Evolutionary conservation across 257 asterid genomes (phyloP).

Genomic region (Ballota nigra): DNA sequence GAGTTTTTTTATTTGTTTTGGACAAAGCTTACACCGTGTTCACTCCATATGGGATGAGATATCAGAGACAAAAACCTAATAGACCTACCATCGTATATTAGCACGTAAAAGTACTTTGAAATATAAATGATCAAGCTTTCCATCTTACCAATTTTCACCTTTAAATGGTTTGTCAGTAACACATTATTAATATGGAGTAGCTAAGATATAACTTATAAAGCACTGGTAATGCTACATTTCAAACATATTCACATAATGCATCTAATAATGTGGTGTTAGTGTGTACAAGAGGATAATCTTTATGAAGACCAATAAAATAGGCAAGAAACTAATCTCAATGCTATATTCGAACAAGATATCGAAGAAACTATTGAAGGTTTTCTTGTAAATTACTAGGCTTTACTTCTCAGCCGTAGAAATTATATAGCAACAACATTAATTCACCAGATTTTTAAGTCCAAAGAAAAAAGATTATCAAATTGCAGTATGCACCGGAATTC

Average conservation of each 20-base stretch:
- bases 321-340: neutral
- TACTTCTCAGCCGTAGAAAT: neutral
- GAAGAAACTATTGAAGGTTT: neutral
- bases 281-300: neutral
- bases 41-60: neutral
- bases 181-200: neutral
- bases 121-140: neutral
- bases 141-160: neutral
- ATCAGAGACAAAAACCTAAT: neutral
- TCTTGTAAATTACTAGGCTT: constrained; percentile 6
- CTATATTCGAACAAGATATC: neutral
- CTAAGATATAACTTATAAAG: constrained; percentile 7
- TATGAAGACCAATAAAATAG: too few relatives aligned
- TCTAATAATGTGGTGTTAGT: neutral
- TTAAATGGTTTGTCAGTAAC: neutral
- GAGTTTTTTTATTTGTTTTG: too few relatives aligned
- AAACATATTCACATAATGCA: constrained; percentile 8
- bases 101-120: neutral
- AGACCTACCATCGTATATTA: neutral
- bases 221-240: constrained; percentile 8
- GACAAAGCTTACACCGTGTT: neutral
- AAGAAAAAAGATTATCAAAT: neutral
- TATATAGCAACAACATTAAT: neutral
- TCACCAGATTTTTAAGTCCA: neutral
- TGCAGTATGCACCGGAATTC: neutral